Evolutionary conservation across 148 eudicot species (phyloP), one percentile per base, ranked within the genome.

Genomic region (Cornus kousa): DNA sequence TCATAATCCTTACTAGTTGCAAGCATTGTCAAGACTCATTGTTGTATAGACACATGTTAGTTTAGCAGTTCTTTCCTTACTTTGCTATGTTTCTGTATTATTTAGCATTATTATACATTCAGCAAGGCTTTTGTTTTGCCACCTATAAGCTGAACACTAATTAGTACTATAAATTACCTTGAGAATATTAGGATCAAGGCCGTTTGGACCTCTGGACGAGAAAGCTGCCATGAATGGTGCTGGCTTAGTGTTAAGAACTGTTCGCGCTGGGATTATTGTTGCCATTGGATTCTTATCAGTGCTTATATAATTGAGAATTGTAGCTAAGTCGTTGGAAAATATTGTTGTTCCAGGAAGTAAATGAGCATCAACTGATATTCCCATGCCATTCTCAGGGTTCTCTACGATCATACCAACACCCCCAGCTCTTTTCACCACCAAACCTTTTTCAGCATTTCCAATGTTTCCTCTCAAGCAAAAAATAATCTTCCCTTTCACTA

Each of bases 181-280:
- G 28, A 80, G 57, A 67, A 80, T 74, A 20, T 81, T 81, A 10
- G 83, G 70, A 71, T 74, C 59, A 9, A 80, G 78, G 55, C 78
- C 73, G 74, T 80, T 80, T 12, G 82, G 82, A 53, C 82, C 82
- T 17, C 17, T 37, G 11, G 82, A 74, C 23, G 82, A 74, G 68
- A 75, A 73, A n/a, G 22, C 17, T 10, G 78, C 82, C 77, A 80
- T 74, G 78, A 74, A 50, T 4, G 82, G 82, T 33, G 78, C 77
- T 74, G 82, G 82, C 68, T 69, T 74, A 68, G 19, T 53, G 23
- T 35, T 31, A 57, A 80, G 40, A 55, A 67, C 20, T 32, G 82
- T 74, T 16, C 9, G 59, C 8, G 43, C 64, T 5, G 73, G 68
- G 31, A 67, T 20, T 16, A 79, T 40, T 16, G 19, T 73, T 13